phyloP scores from a whole-genome alignment of 768 basidiomycete species.

The Gloeophyllum trabeum region DNA sequence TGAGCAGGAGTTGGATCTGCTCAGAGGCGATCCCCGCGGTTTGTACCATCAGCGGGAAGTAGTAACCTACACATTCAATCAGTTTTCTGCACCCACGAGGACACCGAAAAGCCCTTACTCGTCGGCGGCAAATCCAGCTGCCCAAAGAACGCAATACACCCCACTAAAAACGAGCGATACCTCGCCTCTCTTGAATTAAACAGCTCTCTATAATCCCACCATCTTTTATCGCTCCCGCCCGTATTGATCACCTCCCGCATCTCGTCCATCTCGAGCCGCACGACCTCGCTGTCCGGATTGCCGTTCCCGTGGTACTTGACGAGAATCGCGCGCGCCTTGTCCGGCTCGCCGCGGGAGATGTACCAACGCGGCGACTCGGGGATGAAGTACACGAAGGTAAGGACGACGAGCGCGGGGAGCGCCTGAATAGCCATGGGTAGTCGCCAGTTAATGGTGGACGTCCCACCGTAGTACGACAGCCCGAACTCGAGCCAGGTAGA shows the following conservation, averaged over 20 bases:
- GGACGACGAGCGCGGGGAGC: conserved; percentile 55
- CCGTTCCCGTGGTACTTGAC: conserved; percentile 28
- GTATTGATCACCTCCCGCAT: conserved; percentile 18
- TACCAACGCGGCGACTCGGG: conserved; percentile 86
- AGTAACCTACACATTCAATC: not conserved
- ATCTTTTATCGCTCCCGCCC: conserved; percentile 22
- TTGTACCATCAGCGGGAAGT: not conserved
- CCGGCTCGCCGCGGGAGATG: conserved; percentile 61
- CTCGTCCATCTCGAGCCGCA: conserved; percentile 18
- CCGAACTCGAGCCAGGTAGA: conserved; percentile 4
- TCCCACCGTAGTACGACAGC: conserved; percentile 27
- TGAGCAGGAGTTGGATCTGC: not conserved
- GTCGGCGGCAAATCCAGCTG: conserved; percentile 7
- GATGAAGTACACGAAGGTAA: conserved; percentile 51
- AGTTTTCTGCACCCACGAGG: no score
- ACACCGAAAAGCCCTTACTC: no score
- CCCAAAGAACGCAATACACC: conserved; percentile 12
- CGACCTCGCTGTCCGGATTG: conserved; percentile 15
- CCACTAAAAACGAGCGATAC: conserved; percentile 4
- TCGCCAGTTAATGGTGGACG: conserved; percentile 71
- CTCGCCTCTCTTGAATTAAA: not conserved
- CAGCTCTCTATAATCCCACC: conserved; percentile 21
- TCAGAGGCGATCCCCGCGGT: not conserved
- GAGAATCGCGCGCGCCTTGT: conserved; percentile 54
- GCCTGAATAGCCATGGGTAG: conserved; percentile 67